Evolutionary conservation across 495 filamentous ascomycete genomes (phyloP), one percentile per base, ranked within the genome.

Genomic region (Halenospora varia): DNA sequence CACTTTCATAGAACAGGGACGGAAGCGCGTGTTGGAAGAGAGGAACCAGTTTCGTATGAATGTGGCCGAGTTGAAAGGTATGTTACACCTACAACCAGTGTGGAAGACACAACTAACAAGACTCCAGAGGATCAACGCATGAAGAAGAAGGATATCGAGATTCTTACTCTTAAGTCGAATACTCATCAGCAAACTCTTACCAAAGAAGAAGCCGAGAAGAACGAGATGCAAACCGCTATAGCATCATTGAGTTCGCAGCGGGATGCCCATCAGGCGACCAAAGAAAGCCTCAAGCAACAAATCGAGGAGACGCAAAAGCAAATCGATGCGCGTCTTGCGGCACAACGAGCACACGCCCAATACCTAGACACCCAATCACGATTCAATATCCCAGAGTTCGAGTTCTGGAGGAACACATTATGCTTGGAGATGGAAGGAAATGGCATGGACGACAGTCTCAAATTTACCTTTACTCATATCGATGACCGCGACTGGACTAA

Each of bases 321-420:
- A 71, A 77, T 88, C 72, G 65, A 81, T 66, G 70, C 71, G 53
- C 64, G 75, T 48, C 61, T 83, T 49, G 74, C 80, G 18, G 70
- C 74, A 53, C 77, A 83, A 70, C 67, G 75, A 20, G 74, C 73
- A 55, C 73, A 80, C 66, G 72, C 75, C 23, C 78, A 82, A 50
- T 79, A 88, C 58, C 66, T 92, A 23, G 88, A 95, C 67, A 77
- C 84, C 25, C 93, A 97, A 71, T 79, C 87, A 35, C 81, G 89
- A 42, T 86, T 88, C 59, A 96, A 97, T 70, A 80, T 87, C 44
- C 94, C 94, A 2, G 94, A 98, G 70, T 77, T 97, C 40, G 87
- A 90, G 40, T 97, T 98, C 70, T 98, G 95, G 95, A 86, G 95
- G 66, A 86, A 88, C 55, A 90, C 90, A 68, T 75, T 98, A 58